Conservation (phyloP, 305 asterid species). For the Petunia hybrid region DNA sequence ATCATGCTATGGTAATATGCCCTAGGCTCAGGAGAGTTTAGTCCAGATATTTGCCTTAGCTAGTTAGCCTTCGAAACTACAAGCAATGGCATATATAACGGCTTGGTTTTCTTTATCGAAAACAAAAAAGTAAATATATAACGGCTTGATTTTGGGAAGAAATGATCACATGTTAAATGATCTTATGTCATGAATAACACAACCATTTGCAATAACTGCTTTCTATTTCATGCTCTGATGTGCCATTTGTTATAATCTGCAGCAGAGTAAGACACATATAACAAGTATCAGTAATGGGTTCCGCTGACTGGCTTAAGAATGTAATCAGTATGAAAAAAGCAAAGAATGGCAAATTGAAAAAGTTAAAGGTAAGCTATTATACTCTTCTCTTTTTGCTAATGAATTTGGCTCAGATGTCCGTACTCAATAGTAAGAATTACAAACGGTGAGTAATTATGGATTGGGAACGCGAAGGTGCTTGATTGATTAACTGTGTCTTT, state of each 20-base stretch:
- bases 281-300: conserved; percentile 62
- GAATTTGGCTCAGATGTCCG: not conserved
- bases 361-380: conserved; percentile 54
- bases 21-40: not conserved
- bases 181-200: not conserved
- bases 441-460: not conserved
- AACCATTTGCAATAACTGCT: not conserved
- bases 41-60: not conserved
- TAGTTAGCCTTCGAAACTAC: not conserved
- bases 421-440: not conserved
- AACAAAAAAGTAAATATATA: not conserved
- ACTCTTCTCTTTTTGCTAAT: conserved; percentile 2
- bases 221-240: not conserved
- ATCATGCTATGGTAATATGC: conserved; percentile 2
- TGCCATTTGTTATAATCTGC: conserved; percentile 32
- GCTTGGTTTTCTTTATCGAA: too few relatives aligned
- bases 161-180: not conserved
- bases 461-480: not conserved
- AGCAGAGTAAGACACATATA: conserved; percentile 44
- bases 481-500: conserved; percentile 4
- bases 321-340: conserved; percentile 67
- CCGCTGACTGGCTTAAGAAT: conserved; percentile 83
- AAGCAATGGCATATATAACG: not conserved
- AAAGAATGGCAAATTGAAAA: conserved; percentile 55
- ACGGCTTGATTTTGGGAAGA: not conserved